Evolutionary conservation across 2,329 filamentous ascomycete species (phyloP).

Genomic region (Alternaria conjuncta): DNA sequence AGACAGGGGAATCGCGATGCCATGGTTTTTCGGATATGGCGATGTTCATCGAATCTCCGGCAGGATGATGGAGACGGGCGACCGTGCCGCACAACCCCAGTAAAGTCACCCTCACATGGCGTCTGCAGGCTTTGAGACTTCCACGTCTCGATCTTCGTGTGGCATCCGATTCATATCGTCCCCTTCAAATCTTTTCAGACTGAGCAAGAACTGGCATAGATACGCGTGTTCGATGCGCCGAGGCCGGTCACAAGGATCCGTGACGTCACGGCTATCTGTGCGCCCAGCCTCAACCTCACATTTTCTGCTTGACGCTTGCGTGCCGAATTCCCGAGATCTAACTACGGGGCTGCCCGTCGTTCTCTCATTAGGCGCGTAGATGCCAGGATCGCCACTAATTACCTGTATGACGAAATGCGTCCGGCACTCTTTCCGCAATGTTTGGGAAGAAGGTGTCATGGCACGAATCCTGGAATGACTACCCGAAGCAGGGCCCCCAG

Average conservation of each 20-base stretch:
- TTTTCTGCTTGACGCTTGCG: neutral
- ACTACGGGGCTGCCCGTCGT: neutral
- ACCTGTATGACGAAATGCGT: slow-evolving; percentile 11
- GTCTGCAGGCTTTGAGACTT: neutral
- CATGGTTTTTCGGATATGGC: neutral
- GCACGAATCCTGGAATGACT: slow-evolving; percentile 1
- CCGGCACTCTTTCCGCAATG: neutral
- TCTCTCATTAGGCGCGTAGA: slow-evolving; percentile 3
- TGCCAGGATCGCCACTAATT: neutral
- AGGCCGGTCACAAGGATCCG: neutral
- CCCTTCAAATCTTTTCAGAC: neutral
- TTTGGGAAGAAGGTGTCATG: neutral
- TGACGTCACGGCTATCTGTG: slow-evolving; percentile 4
- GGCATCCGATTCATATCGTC: neutral
- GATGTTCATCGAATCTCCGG: neutral
- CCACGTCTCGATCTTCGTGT: neutral
- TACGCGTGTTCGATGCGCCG: neutral
- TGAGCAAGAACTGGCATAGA: neutral
- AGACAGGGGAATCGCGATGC: neutral
- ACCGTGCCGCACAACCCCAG: neutral
- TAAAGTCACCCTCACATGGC: neutral
- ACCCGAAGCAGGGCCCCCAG: neutral
- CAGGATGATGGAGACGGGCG: neutral
- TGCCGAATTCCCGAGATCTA: slow-evolving; percentile 8
- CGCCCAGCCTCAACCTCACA: neutral